Conservation (phyloP, 306 rosid species). For the Ammopiptanthus mongolicus region DNA sequence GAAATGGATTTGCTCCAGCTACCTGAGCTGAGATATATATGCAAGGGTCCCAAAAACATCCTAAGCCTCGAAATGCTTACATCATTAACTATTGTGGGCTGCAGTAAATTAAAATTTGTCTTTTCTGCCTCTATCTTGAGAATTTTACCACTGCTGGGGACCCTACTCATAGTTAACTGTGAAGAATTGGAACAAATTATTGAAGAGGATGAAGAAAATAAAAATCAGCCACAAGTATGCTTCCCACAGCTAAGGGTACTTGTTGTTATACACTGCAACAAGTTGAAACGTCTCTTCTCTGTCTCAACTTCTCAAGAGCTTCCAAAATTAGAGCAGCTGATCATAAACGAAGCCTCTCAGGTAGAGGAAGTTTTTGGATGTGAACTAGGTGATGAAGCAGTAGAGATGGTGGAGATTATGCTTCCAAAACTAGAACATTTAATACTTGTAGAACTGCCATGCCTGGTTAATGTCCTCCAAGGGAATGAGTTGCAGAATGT, state of each 20-base stretch:
- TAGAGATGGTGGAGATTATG: not conserved
- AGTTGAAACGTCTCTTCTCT: not conserved
- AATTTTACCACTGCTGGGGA: not conserved
- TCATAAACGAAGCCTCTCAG: not conserved
- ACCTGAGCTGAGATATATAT: not conserved
- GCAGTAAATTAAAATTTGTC: not conserved
- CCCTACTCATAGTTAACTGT: not conserved
- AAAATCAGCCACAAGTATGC: not conserved
- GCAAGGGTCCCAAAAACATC: not conserved
- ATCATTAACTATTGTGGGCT: not conserved
- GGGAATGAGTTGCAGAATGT: not conserved
- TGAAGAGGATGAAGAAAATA: not conserved
- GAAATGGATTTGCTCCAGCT: not conserved
- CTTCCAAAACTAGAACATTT: not conserved
- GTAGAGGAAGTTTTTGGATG: not conserved
- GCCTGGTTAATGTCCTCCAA: not conserved
- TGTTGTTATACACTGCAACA: not conserved
- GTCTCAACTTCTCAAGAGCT: not conserved
- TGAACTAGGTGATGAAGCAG: not conserved
- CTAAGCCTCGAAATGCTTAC: not conserved
- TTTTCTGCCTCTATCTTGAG: not conserved
- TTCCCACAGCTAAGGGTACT: not conserved
- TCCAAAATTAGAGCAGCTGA: not conserved
- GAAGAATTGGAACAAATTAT: not conserved
- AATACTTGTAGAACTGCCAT: not conserved